These are phyloP conservation scores for Penicillium subrubescens DNA, from an alignment of 495 filamentous ascomycete species.

Conservation along the genomic window DNA sequence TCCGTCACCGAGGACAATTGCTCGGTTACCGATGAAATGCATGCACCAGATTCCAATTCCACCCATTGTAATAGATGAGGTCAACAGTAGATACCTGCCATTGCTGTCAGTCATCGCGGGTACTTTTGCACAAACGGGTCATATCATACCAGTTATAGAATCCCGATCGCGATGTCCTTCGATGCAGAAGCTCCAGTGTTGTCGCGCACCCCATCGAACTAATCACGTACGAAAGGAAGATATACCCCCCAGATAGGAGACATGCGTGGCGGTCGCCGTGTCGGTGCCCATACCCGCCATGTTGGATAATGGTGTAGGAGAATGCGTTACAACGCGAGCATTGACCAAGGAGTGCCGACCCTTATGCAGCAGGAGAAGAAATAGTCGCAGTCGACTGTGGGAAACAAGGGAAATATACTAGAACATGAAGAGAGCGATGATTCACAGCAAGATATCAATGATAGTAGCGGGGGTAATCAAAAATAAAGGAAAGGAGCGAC, in stretches of 20 bases:
- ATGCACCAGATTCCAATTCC: conserved; percentile 82
- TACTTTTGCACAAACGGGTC: background rate
- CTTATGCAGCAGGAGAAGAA: background rate
- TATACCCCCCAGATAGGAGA: conserved; percentile 60
- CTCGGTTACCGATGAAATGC: conserved; percentile 86
- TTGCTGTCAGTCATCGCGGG: background rate
- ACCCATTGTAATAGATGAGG: conserved; percentile 76
- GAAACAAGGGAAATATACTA: background rate
- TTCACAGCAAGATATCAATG: background rate
- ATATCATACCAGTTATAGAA: conserved; percentile 66
- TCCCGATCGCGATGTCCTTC: conserved; percentile 67
- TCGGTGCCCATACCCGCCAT: conserved; percentile 26
- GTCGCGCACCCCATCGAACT: conserved; percentile 76
- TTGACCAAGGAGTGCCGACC: background rate
- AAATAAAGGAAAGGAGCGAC: background rate
- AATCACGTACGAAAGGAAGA: conserved; percentile 76
- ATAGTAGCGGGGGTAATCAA: background rate
- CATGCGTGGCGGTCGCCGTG: conserved; percentile 11
- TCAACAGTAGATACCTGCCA: conserved; percentile 67
- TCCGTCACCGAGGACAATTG: conserved; percentile 68
- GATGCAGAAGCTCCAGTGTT: conserved; percentile 80
- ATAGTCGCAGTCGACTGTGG: background rate
- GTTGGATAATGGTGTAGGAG: conserved; percentile 9
- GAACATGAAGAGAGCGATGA: background rate
- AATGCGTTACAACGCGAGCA: background rate